Conservation (phyloP, 495 filamentous ascomycete species). For the Extremus antarcticus region DNA sequence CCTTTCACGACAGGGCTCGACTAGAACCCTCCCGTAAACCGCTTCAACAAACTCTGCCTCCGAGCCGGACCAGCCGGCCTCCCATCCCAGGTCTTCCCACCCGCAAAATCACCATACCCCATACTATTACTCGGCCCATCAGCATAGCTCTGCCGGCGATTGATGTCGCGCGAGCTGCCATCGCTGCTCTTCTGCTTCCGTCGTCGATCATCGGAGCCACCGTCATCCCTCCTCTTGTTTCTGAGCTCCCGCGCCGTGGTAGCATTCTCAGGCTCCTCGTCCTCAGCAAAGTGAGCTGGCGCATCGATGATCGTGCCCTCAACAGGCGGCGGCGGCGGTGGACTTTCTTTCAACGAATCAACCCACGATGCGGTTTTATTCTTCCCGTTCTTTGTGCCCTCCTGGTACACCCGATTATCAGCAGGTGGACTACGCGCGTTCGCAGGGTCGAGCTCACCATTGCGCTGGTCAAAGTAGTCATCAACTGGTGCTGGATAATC, state of each 20-base stretch:
- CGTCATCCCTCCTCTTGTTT: slow-evolving; percentile 6
- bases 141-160: slow-evolving; percentile 9
- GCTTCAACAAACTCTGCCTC: slow-evolving; percentile 23
- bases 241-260: slow-evolving; percentile 13
- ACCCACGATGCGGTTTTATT: slow-evolving; percentile 55
- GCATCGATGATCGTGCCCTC: slow-evolving; percentile 45
- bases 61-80: slow-evolving; percentile 10
- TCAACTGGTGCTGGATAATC: slow-evolving; percentile 22
- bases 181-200: slow-evolving; percentile 10
- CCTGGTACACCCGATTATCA: slow-evolving; percentile 21
- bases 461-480: slow-evolving; percentile 36
- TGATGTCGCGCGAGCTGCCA: slow-evolving; percentile 15
- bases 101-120: slow-evolving; percentile 4
- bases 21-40: slow-evolving; percentile 15
- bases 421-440: neutral
- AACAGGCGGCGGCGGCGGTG: slow-evolving; percentile 47
- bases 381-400: slow-evolving; percentile 16
- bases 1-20: too few species aligned
- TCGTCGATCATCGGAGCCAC: neutral
- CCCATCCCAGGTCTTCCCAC: slow-evolving; percentile 16
- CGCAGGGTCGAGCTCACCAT: slow-evolving; percentile 17
- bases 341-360: slow-evolving; percentile 43
- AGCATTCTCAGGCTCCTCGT: slow-evolving; percentile 11
- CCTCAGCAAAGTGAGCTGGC: slow-evolving; percentile 31
- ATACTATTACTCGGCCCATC: slow-evolving; percentile 10